Conservation (phyloP, 2,329 filamentous ascomycete genomes). For the Penicillium rolfsii region DNA sequence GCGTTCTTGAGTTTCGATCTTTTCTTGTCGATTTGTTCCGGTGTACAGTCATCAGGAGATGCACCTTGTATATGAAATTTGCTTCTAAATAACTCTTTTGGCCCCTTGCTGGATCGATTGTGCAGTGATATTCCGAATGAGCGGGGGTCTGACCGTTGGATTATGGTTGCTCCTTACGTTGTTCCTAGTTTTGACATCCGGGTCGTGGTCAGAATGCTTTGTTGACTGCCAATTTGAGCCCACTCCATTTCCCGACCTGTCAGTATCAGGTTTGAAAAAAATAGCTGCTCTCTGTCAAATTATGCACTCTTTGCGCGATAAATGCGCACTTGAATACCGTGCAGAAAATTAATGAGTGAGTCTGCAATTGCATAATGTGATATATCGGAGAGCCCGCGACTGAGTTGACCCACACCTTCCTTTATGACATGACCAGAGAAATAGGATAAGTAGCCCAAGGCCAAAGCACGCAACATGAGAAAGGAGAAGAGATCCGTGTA, state of each 20-base stretch:
- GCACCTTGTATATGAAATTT: background rate
- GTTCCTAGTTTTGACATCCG: background rate
- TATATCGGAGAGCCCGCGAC: background rate
- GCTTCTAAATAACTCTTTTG: background rate
- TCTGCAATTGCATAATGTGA: slow-evolving; percentile 3
- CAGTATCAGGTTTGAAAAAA: too few relatives aligned
- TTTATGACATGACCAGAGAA: background rate
- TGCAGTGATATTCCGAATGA: background rate
- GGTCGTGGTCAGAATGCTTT: background rate
- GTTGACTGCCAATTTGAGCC: background rate
- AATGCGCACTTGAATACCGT: background rate
- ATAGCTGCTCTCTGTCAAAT: background rate
- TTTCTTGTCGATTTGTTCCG: background rate
- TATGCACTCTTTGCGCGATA: background rate
- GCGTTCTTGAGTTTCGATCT: background rate
- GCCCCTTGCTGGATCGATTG: slow-evolving; percentile 1
- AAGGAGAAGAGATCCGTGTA: background rate
- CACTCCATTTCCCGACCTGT: background rate
- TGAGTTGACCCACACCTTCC: background rate
- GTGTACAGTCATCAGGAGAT: background rate
- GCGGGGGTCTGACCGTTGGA: background rate
- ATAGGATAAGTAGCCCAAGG: slow-evolving; percentile 1
- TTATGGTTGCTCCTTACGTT: background rate
- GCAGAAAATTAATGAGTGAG: background rate
- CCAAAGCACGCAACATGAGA: background rate